A percentile compares a stretch with the other conserved stretches of the same genome.
Conservation (phyloP, 2,329 filamentous ascomycete genomes). For the Fusarium subtropicale region DNA sequence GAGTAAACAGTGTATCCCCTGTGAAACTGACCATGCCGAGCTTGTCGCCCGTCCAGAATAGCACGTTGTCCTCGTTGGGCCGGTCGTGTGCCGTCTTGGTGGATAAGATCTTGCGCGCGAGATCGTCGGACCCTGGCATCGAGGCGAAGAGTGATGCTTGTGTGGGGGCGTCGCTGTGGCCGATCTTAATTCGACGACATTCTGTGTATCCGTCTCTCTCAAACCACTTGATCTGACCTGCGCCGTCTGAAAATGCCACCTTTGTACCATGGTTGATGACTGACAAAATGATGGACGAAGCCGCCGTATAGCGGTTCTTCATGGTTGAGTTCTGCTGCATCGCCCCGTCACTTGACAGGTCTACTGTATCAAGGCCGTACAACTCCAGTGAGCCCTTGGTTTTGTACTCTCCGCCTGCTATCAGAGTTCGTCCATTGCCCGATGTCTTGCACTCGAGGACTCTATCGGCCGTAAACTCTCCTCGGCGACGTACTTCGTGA, state of each 20-base stretch:
- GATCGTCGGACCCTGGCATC: constrained; percentile 71
- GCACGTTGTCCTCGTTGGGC: constrained; percentile 72
- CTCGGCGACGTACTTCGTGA: constrained; percentile 67
- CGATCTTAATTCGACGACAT: constrained; percentile 65
- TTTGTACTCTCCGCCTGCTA: constrained; percentile 91
- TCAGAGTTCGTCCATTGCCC: constrained; percentile 71
- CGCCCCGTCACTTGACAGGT: constrained; percentile 44
- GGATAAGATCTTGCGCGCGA: constrained; percentile 83
- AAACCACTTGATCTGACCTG: constrained; percentile 89
- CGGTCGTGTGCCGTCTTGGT: constrained; percentile 58
- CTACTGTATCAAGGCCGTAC: constrained; percentile 69
- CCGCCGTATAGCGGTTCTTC: constrained; percentile 86
- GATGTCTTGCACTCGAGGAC: constrained; percentile 65
- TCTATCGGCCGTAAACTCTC: constrained; percentile 66
- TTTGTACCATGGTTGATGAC: constrained; percentile 84
- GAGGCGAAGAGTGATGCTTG: constrained; percentile 63
- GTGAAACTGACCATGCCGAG: constrained; percentile 79
- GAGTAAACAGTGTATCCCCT: constrained; percentile 59
- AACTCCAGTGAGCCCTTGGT: constrained; percentile 90
- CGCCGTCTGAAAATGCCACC: constrained; percentile 84
- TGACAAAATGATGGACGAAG: constrained; percentile 82
- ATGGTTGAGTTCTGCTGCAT: constrained; percentile 62
- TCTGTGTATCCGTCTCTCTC: constrained; percentile 82
- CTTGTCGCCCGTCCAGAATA: constrained; percentile 90
- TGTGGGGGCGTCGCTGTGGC: constrained; percentile 62